Percentiles rank a stretch among this genome's conserved stretches.
These are phyloP conservation scores for Mortierella sp. DNA, from an alignment of 371 early-diverging fungal genomes.

Conservation along the genomic window DNA sequence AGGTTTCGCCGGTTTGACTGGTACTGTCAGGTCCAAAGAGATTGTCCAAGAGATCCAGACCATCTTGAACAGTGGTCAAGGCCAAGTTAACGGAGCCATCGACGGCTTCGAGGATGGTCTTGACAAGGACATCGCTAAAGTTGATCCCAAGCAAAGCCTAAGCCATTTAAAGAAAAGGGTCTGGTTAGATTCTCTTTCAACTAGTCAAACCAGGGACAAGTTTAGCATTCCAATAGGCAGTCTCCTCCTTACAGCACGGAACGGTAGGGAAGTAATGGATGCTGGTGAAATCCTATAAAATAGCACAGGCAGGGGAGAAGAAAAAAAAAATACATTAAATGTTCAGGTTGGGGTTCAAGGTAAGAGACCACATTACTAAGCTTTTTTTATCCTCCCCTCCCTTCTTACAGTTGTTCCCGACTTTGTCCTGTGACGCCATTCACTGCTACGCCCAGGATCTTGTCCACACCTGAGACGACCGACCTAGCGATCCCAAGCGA, in stretches of 20 bases:
- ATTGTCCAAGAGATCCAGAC: conserved; percentile 44
- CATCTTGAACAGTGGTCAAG: conserved; percentile 40
- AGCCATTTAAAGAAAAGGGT: not conserved
- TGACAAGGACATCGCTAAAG: conserved; percentile 46
- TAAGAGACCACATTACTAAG: not conserved
- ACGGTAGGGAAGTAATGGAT: conserved; percentile 37
- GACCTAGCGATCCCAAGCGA: conserved; percentile 36
- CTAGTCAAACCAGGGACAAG: too few species aligned
- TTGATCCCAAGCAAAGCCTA: conserved; percentile 49
- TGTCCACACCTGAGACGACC: conserved; percentile 40
- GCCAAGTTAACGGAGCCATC: conserved; percentile 50
- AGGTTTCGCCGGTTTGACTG: conserved; percentile 47
- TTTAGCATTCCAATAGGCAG: too few species aligned
- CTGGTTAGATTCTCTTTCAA: too few species aligned
- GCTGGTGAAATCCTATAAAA: conserved; percentile 30
- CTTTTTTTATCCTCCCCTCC: conserved; percentile 14
- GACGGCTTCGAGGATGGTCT: conserved; percentile 49
- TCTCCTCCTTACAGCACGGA: conserved; percentile 40
- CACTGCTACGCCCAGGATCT: conserved; percentile 26
- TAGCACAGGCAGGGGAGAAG: not conserved
- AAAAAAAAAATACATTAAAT: not conserved
- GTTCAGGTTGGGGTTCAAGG: not conserved
- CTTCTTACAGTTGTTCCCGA: conserved; percentile 3
- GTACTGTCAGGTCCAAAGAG: conserved; percentile 49
- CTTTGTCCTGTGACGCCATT: conserved; percentile 29